Percentiles rank a stretch among this genome's conserved stretches.
phyloP scores from a whole-genome alignment of 2,329 filamentous ascomycete genomes.

The Zopfia rhizophila region DNA sequence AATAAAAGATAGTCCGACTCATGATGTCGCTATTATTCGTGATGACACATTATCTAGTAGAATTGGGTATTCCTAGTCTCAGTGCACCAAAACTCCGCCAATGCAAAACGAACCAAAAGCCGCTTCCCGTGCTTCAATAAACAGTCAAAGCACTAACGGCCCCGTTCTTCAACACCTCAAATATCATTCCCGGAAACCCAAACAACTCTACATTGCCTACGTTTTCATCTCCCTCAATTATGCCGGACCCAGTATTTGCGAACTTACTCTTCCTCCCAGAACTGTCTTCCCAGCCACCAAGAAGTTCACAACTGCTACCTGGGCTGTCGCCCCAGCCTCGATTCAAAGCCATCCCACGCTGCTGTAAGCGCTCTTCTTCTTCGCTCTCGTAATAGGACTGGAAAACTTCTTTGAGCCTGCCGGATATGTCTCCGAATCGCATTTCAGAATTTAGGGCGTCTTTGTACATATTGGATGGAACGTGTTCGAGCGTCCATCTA shows the following conservation, averaged over 20 bases:
- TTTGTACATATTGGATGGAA: slow-evolving; percentile 54
- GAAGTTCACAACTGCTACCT: slow-evolving; percentile 81
- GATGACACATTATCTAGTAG: too few relatives aligned
- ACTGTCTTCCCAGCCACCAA: slow-evolving; percentile 75
- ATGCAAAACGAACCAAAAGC: neutral
- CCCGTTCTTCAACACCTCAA: slow-evolving; percentile 95
- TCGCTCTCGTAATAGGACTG: slow-evolving; percentile 69
- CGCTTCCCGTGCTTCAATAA: slow-evolving; percentile 66
- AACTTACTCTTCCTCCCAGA: slow-evolving; percentile 47
- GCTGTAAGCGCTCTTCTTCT: slow-evolving; percentile 63
- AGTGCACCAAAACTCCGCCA: too few relatives aligned
- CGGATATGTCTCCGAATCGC: slow-evolving; percentile 75
- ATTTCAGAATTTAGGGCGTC: slow-evolving; percentile 77
- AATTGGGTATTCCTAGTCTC: too few relatives aligned
- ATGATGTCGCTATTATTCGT: too few relatives aligned
- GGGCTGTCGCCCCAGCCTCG: slow-evolving; percentile 92
- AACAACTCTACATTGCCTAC: slow-evolving; percentile 84
- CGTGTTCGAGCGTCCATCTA: slow-evolving; percentile 78
- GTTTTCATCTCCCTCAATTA: slow-evolving; percentile 59
- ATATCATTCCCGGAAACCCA: slow-evolving; percentile 92
- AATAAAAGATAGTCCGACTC: too few relatives aligned
- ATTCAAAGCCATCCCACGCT: slow-evolving; percentile 83
- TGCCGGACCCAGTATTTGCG: slow-evolving; percentile 46
- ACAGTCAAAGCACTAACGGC: slow-evolving; percentile 89
- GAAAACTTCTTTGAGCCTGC: slow-evolving; percentile 75